Evolutionary conservation across 2,329 filamentous ascomycete species (phyloP), one percentile per base, ranked within the genome.

Genomic region (Exophiala phaeomuriformis): DNA sequence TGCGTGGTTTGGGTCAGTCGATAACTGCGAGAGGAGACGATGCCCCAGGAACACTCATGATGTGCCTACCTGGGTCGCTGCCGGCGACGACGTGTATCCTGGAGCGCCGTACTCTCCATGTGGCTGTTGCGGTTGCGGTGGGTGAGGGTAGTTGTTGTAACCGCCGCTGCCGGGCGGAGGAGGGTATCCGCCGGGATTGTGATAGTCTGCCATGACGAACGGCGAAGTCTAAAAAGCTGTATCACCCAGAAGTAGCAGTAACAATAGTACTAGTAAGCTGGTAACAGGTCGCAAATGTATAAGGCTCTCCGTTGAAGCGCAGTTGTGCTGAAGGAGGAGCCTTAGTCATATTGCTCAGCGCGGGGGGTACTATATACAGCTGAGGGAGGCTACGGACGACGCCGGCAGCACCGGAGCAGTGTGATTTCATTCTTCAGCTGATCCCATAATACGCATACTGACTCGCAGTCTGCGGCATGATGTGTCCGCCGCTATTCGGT

Each of bases 181-280:
- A 44, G 56, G 53, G 35, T 57, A 59, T 37, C 41, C 48, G 36
- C 39, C 47, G 7, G 43, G 12, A 45, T 55, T 55, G 55, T 57
- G 55, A 36, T 51, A 53, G 40, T 57, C 52, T 47, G 55, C 52
- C 55, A 57, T 57, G 44, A 31, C 44, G 35, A 30, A 33, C 5
- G 8, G 19, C 9, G 28, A 19, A 29, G 8, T 3, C 32, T n/a
- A 35, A 28, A 19, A 29, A 12, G 6, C 32, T n/a, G 31, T 8
- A 5, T 27, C 46, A 35, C 19, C 33, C 10, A 10, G 5, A 39
- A 41, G 42, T 46, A 43, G 1, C 9, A 12, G 4, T 39, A 5
- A 5, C n/a, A 36, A 36, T 36, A n/a, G n/a, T 36, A 36, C 33
- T 7, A 36, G 33, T 7, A 2, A 36, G n/a, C 33, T 36, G 33